Conservation (phyloP, 2,329 filamentous ascomycete species). For the Didymosphaeria variabile region DNA sequence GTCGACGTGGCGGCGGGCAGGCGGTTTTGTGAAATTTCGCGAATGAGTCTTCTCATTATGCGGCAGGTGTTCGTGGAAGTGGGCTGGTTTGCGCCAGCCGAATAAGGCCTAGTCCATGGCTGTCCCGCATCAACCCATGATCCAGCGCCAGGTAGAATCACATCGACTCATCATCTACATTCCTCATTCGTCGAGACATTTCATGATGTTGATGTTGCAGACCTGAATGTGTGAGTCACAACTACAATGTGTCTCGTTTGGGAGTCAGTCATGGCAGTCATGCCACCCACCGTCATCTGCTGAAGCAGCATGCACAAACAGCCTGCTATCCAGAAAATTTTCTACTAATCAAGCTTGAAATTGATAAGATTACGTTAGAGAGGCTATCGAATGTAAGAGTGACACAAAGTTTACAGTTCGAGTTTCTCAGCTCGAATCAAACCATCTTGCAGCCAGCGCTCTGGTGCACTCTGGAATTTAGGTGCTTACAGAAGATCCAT, state of each 20-base stretch:
- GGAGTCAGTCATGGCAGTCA: neutral
- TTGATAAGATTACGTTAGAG: too few relatives aligned
- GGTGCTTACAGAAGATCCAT: too few relatives aligned
- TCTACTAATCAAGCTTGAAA: neutral
- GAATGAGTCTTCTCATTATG: conserved; percentile 38
- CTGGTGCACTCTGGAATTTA: too few relatives aligned
- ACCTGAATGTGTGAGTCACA: conserved; percentile 2
- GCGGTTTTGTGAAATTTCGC: conserved; percentile 40
- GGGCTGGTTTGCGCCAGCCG: conserved; percentile 35
- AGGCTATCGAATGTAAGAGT: too few relatives aligned
- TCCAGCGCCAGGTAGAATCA: neutral
- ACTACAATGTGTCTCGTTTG: neutral
- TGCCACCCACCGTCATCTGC: neutral
- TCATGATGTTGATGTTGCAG: neutral
- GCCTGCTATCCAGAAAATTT: neutral
- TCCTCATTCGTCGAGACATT: neutral
- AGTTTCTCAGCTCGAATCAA: too few relatives aligned
- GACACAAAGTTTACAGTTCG: too few relatives aligned
- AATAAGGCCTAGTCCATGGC: conserved; percentile 23
- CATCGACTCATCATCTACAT: conserved; percentile 18
- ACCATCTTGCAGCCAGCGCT: too few relatives aligned
- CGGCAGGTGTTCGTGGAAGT: conserved; percentile 35
- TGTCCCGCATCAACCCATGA: conserved; percentile 20
- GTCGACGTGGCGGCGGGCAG: conserved; percentile 29
- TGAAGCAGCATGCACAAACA: neutral